Evolutionary conservation across 495 filamentous ascomycete species (phyloP).

Genomic region (Penicillium coffeae): DNA sequence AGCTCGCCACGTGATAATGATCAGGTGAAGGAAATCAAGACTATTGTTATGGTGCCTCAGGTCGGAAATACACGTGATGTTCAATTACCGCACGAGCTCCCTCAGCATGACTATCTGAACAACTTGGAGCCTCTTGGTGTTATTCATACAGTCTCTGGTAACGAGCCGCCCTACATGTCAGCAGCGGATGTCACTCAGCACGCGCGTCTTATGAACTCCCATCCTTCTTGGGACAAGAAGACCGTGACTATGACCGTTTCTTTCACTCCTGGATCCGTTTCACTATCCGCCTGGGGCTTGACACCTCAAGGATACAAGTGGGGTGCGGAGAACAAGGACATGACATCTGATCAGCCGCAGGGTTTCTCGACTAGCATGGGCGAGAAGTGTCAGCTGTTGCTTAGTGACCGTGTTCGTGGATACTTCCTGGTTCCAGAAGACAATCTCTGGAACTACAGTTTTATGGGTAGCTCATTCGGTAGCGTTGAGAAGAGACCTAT

Average conservation of each 20-base stretch:
- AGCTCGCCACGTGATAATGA: conserved; percentile 89
- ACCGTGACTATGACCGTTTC: conserved; percentile 94
- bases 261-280: conserved; percentile 98
- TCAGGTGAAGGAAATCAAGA: conserved; percentile 92
- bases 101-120: conserved; percentile 87
- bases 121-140: conserved; percentile 88
- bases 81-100: conserved; percentile 85
- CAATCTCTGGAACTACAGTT: conserved; percentile 95
- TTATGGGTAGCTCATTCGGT: conserved; percentile 87
- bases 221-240: conserved; percentile 87
- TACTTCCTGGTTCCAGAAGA: conserved; percentile 95
- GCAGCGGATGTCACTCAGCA: conserved; percentile 92
- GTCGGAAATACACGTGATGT: conserved; percentile 91
- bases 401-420: conserved; percentile 88
- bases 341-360: conserved; percentile 82
- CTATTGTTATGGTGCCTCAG: conserved; percentile 96
- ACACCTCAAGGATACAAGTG: conserved; percentile 93
- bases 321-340: conserved; percentile 95
- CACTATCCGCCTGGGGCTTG: conserved; percentile 85
- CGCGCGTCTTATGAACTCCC: conserved; percentile 77
- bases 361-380: conserved; percentile 92
- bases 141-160: conserved; percentile 93
- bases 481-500: conserved; percentile 84
- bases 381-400: conserved; percentile 88
- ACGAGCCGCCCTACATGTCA: conserved; percentile 94